Base-by-base conservation (phyloP, 306 rosid species). In the Cucurbita argyrosperma region DNA sequence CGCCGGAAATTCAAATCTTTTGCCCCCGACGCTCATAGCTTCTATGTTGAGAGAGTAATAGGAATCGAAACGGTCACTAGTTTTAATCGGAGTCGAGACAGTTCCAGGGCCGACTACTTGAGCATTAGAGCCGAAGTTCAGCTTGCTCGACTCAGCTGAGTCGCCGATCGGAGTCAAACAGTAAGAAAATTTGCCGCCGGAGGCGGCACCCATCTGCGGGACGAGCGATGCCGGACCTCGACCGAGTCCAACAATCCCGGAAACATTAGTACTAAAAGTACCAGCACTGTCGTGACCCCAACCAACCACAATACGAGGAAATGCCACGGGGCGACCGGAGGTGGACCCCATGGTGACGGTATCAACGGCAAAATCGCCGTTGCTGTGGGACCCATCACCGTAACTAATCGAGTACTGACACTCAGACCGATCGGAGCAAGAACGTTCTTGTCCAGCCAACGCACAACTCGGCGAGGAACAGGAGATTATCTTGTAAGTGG, bases 221-320 rank as follows among this genome's bases (percentile, higher is more conserved):
- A 78, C 19, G 6, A 91, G 82, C 0, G 92, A 91, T 5, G 51
- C 39, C 0, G 43, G 7, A 3, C 92, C 88, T 0, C 72, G 51
- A 5, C 90, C 92, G 0, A 91, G 86, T 0, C 92, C 96, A 1
- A 91, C 84, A 10, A 91, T 69, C 3, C 95, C 97, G 0, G 92
- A 83, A 0, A 70, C 61, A 0, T 35, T 16, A 0, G 30, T 1
- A 0, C 18, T 0, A 2, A 79, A 84, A 5, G 73, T 35, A 0
- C 86, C 87, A 0, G 0, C 30, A 5, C 79, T 84, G 6, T 51
- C 0, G 3, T 18, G 72, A 0, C 90, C 89, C 1, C 97, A 90
- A 1, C 92, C 96, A 5, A 90, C 38, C 7, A 73, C 23, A 0
- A 30, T 77, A 1, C 52, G 63, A 3, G 84, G 85, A 19, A 88